phyloP scores from a whole-genome alignment of 2,329 filamentous ascomycete species.

The Daldinia sp. region DNA sequence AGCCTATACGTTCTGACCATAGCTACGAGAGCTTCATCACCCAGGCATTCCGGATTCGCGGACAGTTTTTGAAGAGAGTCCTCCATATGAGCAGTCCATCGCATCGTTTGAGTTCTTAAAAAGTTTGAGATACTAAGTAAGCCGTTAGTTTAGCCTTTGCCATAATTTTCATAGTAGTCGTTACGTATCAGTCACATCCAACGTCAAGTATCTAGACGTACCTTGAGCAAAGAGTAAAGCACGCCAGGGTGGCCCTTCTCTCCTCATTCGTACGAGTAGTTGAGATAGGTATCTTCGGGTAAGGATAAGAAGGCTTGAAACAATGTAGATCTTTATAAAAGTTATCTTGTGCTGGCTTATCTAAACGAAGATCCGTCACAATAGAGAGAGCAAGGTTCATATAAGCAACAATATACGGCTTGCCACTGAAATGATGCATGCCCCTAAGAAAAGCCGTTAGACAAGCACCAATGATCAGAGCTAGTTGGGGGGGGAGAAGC shows the following conservation, averaged over 20 bases:
- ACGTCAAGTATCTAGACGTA: conserved; percentile 25
- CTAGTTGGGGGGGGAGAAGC: neutral
- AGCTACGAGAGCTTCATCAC: conserved; percentile 58
- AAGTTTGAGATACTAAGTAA: conserved; percentile 39
- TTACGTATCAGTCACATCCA: no score
- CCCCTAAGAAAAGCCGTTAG: conserved; percentile 28
- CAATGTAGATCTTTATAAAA: conserved; percentile 34
- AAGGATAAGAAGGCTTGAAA: conserved; percentile 38
- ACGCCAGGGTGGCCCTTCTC: conserved; percentile 44
- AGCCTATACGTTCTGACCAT: conserved; percentile 40
- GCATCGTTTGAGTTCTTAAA: conserved; percentile 48
- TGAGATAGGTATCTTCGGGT: conserved; percentile 18
- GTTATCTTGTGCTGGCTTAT: conserved; percentile 42
- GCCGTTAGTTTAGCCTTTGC: neutral
- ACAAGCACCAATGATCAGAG: conserved; percentile 43
- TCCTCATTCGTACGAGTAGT: conserved; percentile 45
- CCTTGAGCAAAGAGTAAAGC: conserved; percentile 43
- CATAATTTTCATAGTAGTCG: neutral
- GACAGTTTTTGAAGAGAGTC: conserved; percentile 60
- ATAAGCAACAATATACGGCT: conserved; percentile 56
- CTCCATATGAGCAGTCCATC: conserved; percentile 67
- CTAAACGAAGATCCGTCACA: conserved; percentile 57
- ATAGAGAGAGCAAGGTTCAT: conserved; percentile 54
- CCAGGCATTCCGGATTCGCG: conserved; percentile 54
- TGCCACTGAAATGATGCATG: conserved; percentile 47